Evolutionary conservation across 345 rosid species (phyloP), one percentile per base, ranked within the genome.

Genomic region (Populus davidiana): DNA sequence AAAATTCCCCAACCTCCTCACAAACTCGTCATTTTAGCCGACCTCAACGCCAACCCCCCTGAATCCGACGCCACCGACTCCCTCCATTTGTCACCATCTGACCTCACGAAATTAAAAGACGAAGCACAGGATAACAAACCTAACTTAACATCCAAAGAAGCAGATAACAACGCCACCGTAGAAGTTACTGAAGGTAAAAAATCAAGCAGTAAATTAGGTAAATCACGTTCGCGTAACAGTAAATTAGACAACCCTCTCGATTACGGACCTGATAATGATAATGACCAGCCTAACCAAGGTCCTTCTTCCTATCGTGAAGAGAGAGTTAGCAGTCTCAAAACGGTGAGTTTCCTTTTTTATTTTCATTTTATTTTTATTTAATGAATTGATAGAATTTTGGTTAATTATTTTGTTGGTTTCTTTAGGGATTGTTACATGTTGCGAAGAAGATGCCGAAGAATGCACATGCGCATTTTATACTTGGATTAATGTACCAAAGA

Each of bases 361-460:
- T 41, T 38, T 38, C 1, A 6, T 38, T 38, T 41, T 41, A 9
- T 43, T 67, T 44, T 38, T 75, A 18, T 9, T 17, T 69, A 11
- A 31, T 71, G 44, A 10, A 43, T 43, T 2, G 47, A 2, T 43
- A 0, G 12, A 3, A 43, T 10, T 43, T 1, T 43, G 47, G 47
- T 43, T 43, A 11, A 11, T 38, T 65, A 27, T 2, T 66, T 43
- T 10, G 41, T 25, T 72, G 8, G 21, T 54, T 33, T 7, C 10
- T 41, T 29, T 80, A 96, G 99, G 99, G 98, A 77, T 89, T 96
- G 86, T 86, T 88, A 69, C 98, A 93, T 76, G 98, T 93, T 73
- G 98, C 94, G 49, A 88, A 90, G 86, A 96, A 96, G 88, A 96
- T 93, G 96, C 93, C 99, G 1, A 93, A 91, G 86, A 96, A 96